These are phyloP conservation scores for Diaporthe ilicicola DNA, from an alignment of 2,329 filamentous ascomycete genomes.

Conservation along the genomic window DNA sequence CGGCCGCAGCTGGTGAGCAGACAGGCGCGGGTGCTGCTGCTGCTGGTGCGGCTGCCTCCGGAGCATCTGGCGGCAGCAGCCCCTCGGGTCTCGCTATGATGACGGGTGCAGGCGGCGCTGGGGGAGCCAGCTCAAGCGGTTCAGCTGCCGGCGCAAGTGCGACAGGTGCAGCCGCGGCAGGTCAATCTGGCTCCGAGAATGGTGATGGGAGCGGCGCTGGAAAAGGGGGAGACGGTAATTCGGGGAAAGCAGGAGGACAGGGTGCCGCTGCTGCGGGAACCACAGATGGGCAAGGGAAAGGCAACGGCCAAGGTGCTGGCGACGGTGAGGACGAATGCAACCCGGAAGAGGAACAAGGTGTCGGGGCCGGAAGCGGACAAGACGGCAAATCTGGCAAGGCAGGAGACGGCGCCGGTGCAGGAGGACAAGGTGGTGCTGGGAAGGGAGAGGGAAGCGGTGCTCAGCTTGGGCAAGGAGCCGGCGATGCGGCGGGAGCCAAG, in stretches of 20 bases:
- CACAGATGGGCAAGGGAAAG: no score
- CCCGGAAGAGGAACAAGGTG: no score
- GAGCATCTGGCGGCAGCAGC: background rate
- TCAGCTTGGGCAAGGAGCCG: background rate
- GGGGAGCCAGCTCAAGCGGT: background rate
- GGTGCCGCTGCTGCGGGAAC: no score
- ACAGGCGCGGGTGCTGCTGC: slow-evolving; percentile 4
- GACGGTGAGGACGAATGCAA: no score
- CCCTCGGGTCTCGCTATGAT: background rate
- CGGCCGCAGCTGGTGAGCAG: background rate
- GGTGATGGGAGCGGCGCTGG: background rate
- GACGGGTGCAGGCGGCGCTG: background rate
- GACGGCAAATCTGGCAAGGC: background rate
- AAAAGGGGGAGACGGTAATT: background rate
- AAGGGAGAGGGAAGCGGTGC: background rate
- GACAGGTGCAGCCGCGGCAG: background rate
- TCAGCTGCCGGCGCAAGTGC: background rate
- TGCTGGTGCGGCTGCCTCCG: background rate
- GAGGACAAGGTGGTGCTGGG: background rate
- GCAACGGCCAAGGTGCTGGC: no score
- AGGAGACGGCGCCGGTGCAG: background rate
- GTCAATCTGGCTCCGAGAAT: background rate
- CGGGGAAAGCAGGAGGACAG: background rate
- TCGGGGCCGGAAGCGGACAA: background rate
- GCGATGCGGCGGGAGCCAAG: background rate